These are phyloP conservation scores for Phytophthora pseudosyringae DNA, from an alignment of 352 stramenopile species.

Conservation along the genomic window DNA sequence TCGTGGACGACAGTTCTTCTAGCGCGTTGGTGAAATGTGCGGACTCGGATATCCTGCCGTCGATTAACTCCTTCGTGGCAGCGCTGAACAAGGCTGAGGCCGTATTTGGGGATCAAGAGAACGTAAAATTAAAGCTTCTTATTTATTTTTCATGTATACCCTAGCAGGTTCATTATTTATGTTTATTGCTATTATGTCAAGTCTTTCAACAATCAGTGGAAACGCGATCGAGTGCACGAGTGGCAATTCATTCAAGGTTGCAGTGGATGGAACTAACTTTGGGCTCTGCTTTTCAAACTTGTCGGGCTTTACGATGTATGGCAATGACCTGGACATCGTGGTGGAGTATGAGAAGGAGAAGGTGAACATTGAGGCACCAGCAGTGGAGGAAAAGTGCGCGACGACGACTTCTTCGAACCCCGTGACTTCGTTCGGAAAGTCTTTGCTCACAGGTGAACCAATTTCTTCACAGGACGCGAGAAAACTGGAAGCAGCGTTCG, in stretches of 20 bases:
- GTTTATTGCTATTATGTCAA: constrained; percentile 7
- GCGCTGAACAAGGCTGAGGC: constrained; percentile 7
- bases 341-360: constrained; percentile 13
- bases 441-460: constrained; percentile 15
- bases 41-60: constrained; percentile 6
- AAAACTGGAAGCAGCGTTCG: constrained; percentile 11
- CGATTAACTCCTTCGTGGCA: constrained; percentile 19
- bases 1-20: neutral
- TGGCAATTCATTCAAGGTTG: constrained; percentile 25
- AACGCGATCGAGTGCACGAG: constrained; percentile 15
- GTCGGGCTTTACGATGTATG: constrained; percentile 22
- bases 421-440: constrained; percentile 8
- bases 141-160: too few relatives aligned
- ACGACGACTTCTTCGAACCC: constrained; percentile 11
- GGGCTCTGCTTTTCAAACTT: constrained; percentile 32
- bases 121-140: too few relatives aligned
- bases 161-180: too few relatives aligned
- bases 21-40: constrained; percentile 9
- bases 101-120: neutral
- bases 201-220: neutral
- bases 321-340: constrained; percentile 20
- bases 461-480: neutral
- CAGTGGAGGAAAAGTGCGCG: neutral
- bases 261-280: constrained; percentile 35
- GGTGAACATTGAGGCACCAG: constrained; percentile 7